phyloP scores from a whole-genome alignment of 257 asterid species.

The Catharanthus roseus region DNA sequence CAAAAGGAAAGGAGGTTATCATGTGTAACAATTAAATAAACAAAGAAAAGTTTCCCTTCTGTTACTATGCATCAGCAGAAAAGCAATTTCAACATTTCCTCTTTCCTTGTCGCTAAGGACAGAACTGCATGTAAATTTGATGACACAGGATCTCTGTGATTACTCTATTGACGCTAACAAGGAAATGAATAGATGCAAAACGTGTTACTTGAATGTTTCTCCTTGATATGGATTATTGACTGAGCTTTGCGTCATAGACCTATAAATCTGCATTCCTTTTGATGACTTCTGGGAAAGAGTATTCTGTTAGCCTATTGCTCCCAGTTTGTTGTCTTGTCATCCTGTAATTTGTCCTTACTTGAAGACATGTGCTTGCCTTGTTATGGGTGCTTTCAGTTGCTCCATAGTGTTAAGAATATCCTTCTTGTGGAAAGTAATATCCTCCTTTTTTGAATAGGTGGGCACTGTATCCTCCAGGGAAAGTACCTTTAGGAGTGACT shows the following conservation, averaged over 20 bases:
- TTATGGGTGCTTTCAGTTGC: constrained; percentile 8
- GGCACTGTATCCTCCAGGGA: constrained; percentile 99
- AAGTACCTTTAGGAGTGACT: constrained; percentile 94
- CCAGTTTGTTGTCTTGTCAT: background rate
- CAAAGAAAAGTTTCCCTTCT: background rate
- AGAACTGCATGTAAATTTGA: background rate
- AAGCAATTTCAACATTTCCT: background rate
- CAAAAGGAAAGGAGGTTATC: background rate
- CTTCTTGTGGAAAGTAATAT: constrained; percentile 14
- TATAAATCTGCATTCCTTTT: background rate
- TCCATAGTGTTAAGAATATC: background rate
- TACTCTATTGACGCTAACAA: background rate
- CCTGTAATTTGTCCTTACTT: background rate
- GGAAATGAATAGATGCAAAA: background rate
- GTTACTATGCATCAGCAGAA: background rate
- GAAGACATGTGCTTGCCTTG: background rate
- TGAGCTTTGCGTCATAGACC: background rate
- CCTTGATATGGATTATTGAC: background rate
- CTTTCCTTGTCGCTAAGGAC: background rate
- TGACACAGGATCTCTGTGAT: background rate
- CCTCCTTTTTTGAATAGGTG: constrained; percentile 51
- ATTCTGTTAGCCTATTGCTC: background rate
- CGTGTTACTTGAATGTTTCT: background rate
- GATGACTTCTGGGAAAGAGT: background rate
- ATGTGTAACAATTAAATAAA: background rate